Base-by-base conservation (phyloP, 768 basidiomycete species). In the Dictyophora rubrovolvata region DNA sequence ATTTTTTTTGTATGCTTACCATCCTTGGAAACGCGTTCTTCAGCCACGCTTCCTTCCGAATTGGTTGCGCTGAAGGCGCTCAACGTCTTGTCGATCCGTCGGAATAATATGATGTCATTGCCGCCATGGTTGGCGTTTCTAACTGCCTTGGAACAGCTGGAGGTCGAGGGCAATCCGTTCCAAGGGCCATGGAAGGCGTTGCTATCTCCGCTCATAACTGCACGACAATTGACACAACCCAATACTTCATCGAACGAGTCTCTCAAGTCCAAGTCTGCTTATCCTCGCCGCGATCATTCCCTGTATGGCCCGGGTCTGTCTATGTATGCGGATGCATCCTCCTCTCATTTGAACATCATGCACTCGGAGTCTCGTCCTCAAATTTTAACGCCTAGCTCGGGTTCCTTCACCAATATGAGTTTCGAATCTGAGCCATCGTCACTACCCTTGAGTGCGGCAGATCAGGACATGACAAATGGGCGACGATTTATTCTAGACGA, bases 81-180 rank as follows among this genome's bases (percentile, higher is more conserved):
- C 36, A 93, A 96, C 68, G 94, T 93, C 11, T 80, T 92, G 64
- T 93, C 93, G 67, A 72, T 95, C 56, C 84, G 94, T 50, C 76
- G 87, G 66, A 99, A 99, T 73, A 87, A 87, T 69, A 77, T 99
- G 67, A 79, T 88, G 63, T 81, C 87, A 7, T 79, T 98, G 17
- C 94, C 96, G n/a, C 84, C 87, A 62, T 99, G 96, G 95, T 78
- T 99, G 50, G 92, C 91, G 69, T 80, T 91, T 28, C 77, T 99
- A n/a, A 80, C 84, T 18, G 78, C 79, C 33, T 75, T 99, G 51
- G 91, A 95, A 70, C 87, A 85, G 1, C 74, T 99, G 2, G 87
- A 86, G 63, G 83, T 99, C n/a, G 95, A 98, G 63, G 87, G 85
- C 17, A 99, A 99, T 69, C 93, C 94, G 8, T 97, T 99, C 72